phyloP scores from a whole-genome alignment of 2,329 filamentous ascomycete genomes.

The Blastomyces emzantsi region DNA sequence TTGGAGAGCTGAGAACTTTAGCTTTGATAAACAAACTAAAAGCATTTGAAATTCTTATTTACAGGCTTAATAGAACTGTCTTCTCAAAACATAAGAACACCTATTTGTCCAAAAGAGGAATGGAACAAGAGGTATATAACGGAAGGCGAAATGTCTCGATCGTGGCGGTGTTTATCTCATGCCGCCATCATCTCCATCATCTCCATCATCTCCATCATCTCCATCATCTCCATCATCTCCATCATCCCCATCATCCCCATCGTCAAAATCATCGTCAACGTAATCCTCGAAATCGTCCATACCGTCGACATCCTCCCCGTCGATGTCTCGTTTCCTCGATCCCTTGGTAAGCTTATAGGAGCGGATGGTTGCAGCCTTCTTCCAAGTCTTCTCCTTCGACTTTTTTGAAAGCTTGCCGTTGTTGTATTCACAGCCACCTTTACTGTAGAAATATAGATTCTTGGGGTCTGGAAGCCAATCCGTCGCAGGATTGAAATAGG shows the following conservation, averaged over 20 bases:
- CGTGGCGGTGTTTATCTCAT: not conserved
- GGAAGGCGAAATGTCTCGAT: not conserved
- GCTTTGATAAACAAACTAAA: not conserved
- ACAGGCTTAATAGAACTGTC: not conserved
- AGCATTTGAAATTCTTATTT: not conserved
- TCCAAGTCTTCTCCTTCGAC: not conserved
- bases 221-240: not conserved
- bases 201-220: not conserved
- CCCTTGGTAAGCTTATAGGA: not conserved
- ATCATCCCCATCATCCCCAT: not conserved
- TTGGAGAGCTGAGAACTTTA: no score
- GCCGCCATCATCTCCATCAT: not conserved
- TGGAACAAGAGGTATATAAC: not conserved
- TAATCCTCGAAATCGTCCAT: not conserved
- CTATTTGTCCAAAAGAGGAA: not conserved
- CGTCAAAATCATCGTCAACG: not conserved
- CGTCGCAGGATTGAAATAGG: not conserved
- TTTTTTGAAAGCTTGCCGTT: not conserved
- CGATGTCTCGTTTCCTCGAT: not conserved
- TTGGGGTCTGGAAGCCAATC: conserved; percentile 2
- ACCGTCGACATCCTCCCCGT: not conserved
- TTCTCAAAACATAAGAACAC: not conserved
- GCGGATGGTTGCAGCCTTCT: not conserved
- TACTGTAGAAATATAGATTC: not conserved
- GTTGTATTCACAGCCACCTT: not conserved